Conservation (phyloP, 352 stramenopile genomes). For the Ochromonadaceae sp. region DNA sequence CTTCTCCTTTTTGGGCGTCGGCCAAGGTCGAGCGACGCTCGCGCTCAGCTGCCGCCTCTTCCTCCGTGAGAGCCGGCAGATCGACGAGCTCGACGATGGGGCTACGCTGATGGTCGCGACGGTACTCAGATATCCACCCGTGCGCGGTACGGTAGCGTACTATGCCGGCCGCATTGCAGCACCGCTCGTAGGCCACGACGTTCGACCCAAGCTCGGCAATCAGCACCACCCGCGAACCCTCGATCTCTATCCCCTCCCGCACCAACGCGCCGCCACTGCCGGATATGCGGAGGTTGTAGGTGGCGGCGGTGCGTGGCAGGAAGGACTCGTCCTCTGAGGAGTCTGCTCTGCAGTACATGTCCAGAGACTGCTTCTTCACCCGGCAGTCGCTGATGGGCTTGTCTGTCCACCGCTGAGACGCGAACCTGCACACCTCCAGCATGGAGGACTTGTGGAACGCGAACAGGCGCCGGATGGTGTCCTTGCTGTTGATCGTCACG, state of each 20-base stretch:
- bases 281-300: neutral
- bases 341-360: too few relatives aligned
- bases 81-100: constrained; percentile 5
- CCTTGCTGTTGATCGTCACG: neutral
- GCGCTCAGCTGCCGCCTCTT: too few relatives aligned
- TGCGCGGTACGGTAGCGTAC: constrained; percentile 1
- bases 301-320: too few relatives aligned
- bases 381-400: too few relatives aligned
- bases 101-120: neutral
- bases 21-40: too few relatives aligned
- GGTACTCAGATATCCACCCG: constrained; percentile 12
- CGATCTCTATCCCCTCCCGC: constrained; percentile 10
- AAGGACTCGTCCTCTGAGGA: too few relatives aligned
- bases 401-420: neutral
- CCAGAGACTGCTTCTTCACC: too few relatives aligned
- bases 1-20: too few relatives aligned
- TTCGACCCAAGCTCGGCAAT: neutral
- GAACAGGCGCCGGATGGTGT: neutral
- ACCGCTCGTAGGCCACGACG: neutral
- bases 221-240: constrained; percentile 3
- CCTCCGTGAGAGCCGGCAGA: neutral
- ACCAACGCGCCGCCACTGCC: neutral
- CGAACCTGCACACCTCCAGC: constrained; percentile 8
- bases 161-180: neutral
- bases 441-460: neutral